Percentiles rank a stretch among this genome's conserved stretches.
Conservation (phyloP, 148 eudicot genomes). For the Bassia scoparia region DNA sequence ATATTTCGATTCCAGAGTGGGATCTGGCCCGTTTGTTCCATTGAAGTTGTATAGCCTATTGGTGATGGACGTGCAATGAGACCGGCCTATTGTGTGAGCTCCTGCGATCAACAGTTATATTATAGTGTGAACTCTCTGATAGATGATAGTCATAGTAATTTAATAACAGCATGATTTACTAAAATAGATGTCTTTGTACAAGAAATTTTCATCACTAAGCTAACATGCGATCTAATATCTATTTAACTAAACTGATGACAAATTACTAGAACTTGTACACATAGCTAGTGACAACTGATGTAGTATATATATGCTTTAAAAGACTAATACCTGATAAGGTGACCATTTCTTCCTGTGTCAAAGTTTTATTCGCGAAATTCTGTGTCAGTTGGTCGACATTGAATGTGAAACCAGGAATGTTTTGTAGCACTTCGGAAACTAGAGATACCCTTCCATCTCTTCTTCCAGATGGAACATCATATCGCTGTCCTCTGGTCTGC, state of each 20-base stretch:
- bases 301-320: not conserved
- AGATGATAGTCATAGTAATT: not conserved
- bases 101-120: constrained; percentile 20
- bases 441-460: constrained; percentile 28
- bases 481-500: constrained; percentile 24
- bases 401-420: constrained; percentile 16
- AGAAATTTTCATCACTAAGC: not conserved
- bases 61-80: constrained; percentile 27
- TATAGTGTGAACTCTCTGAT: not conserved
- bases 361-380: constrained; percentile 20
- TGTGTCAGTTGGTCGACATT: constrained; percentile 18
- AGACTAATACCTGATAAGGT: constrained; percentile 28
- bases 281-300: no score
- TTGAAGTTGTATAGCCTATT: constrained; percentile 27
- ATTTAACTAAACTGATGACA: not conserved
- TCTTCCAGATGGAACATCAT: constrained; percentile 30
- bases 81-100: constrained; percentile 30
- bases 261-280: not conserved
- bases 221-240: not conserved
- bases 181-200: not conserved
- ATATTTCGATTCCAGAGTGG: constrained; percentile 43
- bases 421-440: constrained; percentile 26
- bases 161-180: not conserved
- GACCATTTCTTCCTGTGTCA: constrained; percentile 33
- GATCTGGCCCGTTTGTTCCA: constrained; percentile 38